Evolutionary conservation across 129 eudicot genomes (phyloP), one percentile per base, ranked within the genome.

Genomic region (Lactuca saligna): DNA sequence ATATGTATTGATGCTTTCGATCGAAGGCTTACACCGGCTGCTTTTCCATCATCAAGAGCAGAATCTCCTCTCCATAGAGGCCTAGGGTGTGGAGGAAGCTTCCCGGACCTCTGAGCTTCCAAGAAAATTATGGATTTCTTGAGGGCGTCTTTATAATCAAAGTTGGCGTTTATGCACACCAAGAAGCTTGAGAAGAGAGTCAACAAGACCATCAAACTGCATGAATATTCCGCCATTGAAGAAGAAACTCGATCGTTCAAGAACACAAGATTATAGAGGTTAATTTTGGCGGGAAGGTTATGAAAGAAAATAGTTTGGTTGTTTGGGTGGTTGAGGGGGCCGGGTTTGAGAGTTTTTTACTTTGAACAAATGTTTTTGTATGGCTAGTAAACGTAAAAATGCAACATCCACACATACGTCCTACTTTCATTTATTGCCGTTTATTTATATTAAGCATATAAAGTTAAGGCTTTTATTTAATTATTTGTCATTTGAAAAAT

Each of bases 21-120:
- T 31, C 17, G 10, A 29, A 25, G 3, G 49, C 54, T 50, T 80
- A 90, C 97, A 72, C 81, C 83, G 34, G 68, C 91, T 66, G 71
- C 82, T 66, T 82, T 77, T 59, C 97, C 97, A 37, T 90, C 97
- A 3, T 85, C 59, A 31, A 90, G 87, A 60, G 76, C 97, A 66
- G 97, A 90, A 79, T 87, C 95, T 16, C 97, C 97, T 67, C 97
- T 72, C 97, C 97, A 90, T 20, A 80, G 66, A 14, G 80, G 82
- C 74, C 91, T 83, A 38, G 77, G 80, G 57, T 77, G 62, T 1
- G 83, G 70, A 50, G 95, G 97, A 55, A 90, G 97, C 84, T 87
- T 90, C 16, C 97, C 97, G 0, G 97, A 90, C 73, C 97, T 77
- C 54, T 90, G 97, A 49, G 95, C 95, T 77, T 90, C 97, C 65